These are phyloP conservation scores for Mycena sanguinolenta DNA, from an alignment of 768 basidiomycete genomes.

Conservation along the genomic window DNA sequence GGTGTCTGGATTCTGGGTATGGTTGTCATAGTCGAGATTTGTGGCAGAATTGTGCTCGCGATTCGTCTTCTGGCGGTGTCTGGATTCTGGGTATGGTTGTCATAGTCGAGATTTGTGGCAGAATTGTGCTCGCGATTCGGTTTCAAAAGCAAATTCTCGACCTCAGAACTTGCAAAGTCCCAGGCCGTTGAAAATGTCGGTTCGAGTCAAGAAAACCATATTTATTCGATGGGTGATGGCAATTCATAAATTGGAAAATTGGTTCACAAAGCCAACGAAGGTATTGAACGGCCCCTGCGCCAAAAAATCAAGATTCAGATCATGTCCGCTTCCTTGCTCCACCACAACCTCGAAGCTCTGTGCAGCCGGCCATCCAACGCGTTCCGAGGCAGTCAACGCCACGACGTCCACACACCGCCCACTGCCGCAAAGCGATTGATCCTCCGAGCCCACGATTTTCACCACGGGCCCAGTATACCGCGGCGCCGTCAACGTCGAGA, in stretches of 20 bases:
- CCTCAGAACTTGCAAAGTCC: too few species aligned
- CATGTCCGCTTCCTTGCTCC: neutral
- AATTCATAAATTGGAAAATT: neutral
- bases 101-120: too few species aligned
- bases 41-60: too few species aligned
- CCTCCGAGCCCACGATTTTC: neutral
- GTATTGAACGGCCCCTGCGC: neutral
- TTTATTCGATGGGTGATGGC: too few species aligned
- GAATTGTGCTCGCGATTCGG: too few species aligned
- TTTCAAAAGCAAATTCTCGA: too few species aligned
- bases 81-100: too few species aligned
- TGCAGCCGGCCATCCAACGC: neutral
- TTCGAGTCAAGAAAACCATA: too few species aligned
- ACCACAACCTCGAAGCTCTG: neutral
- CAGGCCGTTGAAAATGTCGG: too few species aligned
- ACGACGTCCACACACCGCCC: constrained; percentile 2
- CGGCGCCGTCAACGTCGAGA: neutral
- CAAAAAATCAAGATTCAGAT: constrained; percentile 1
- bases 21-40: too few species aligned
- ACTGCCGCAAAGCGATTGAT: neutral
- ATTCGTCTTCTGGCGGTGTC: too few species aligned
- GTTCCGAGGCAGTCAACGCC: neutral
- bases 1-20: too few species aligned
- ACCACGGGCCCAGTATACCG: neutral
- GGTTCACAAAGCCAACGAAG: neutral